phyloP scores from a whole-genome alignment of 495 filamentous ascomycete genomes.

The Penicillium cosmopolitanum region DNA sequence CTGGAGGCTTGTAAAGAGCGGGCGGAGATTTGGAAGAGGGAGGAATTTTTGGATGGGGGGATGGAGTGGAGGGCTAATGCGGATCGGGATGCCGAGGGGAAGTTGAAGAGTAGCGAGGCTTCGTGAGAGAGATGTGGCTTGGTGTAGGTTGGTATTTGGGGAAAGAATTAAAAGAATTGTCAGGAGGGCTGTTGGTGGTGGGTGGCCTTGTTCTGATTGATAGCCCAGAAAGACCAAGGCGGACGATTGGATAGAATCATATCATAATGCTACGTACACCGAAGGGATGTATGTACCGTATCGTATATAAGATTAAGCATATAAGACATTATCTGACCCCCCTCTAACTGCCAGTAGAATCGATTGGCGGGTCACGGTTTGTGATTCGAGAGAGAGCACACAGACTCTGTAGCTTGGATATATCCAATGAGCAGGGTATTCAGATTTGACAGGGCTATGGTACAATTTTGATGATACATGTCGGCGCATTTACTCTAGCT shows the following conservation, averaged over 20 bases:
- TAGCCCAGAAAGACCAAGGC: no score
- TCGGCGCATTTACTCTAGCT: slow-evolving; percentile 35
- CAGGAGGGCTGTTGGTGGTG: no score
- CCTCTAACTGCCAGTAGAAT: no score
- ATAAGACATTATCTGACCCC: no score
- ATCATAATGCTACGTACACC: no score
- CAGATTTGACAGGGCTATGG: slow-evolving; percentile 28
- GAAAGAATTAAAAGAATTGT: no score
- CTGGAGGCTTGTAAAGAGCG: slow-evolving; percentile 83
- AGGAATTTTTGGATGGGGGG: slow-evolving; percentile 83
- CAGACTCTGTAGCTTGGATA: background rate
- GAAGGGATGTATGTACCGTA: no score
- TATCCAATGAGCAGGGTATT: slow-evolving; percentile 37
- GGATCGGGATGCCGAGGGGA: slow-evolving; percentile 65
- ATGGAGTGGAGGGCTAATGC: slow-evolving; percentile 90
- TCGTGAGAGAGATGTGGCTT: slow-evolving; percentile 6
- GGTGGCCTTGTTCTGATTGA: no score
- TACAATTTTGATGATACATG: slow-evolving; percentile 36
- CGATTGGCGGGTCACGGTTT: no score
- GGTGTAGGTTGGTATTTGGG: background rate
- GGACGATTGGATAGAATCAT: no score
- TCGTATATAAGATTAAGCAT: no score
- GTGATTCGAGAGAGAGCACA: no score
- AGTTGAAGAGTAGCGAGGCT: slow-evolving; percentile 11
- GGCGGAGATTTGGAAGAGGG: slow-evolving; percentile 94